phyloP scores from a whole-genome alignment of 169 alveolate species.

The Plasmodium vivax region DNA sequence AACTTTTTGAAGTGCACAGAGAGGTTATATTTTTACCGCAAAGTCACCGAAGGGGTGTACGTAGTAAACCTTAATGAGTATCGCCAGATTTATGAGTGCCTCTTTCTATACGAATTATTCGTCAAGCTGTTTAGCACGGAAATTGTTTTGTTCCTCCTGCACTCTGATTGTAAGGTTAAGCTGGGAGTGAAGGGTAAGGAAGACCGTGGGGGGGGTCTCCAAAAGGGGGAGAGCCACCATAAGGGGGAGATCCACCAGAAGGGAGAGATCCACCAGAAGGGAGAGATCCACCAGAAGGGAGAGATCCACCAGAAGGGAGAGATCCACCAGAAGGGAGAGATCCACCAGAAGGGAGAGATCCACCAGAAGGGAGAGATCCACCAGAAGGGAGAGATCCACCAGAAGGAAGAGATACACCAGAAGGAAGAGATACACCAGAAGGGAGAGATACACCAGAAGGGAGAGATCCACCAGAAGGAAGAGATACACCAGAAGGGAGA shows the following conservation, averaged over 20 bases:
- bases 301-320: not conserved
- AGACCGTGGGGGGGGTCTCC: not conserved
- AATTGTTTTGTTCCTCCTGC: not conserved
- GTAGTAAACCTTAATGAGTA: slow-evolving; percentile 35
- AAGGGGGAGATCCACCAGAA: not conserved
- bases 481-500: not conserved
- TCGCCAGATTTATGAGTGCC: slow-evolving; percentile 42
- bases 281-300: not conserved
- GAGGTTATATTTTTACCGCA: slow-evolving; percentile 26
- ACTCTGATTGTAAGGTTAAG: not conserved
- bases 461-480: not conserved
- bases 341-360: not conserved
- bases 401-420: not conserved
- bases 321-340: not conserved
- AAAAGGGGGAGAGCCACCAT: not conserved
- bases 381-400: not conserved
- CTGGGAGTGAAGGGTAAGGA: not conserved
- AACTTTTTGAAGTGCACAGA: slow-evolving; percentile 23
- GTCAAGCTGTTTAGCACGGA: not conserved
- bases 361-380: not conserved
- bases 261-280: not conserved
- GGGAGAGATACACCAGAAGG: not conserved
- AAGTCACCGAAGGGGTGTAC: slow-evolving; percentile 62
- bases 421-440: not conserved
- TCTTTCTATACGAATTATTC: slow-evolving; percentile 13